Evolutionary conservation across 148 eudicot genomes (phyloP).

Genomic region (Amaranthus hypochondriacus): DNA sequence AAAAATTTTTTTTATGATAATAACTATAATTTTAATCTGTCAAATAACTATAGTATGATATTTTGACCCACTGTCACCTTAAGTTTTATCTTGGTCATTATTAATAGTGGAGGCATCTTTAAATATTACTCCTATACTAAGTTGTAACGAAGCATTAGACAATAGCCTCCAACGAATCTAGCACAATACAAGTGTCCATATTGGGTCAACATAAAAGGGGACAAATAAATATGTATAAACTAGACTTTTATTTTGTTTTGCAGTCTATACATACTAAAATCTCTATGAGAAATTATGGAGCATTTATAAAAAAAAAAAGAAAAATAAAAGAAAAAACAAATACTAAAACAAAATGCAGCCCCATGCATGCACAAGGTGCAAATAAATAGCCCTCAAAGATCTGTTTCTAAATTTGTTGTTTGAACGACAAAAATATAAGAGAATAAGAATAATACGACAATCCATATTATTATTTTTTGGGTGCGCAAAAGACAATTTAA

Average conservation of each 20-base stretch:
- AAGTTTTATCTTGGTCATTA: no score
- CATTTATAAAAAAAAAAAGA: background rate
- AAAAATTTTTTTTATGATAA: no score
- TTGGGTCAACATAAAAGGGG: background rate
- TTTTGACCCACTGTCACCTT: no score
- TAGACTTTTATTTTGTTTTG: no score
- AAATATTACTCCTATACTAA: no score
- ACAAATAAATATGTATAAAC: background rate
- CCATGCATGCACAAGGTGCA: conserved; percentile 15
- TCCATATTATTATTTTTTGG: no score
- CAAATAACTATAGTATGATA: no score
- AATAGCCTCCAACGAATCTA: background rate
- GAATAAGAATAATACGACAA: no score
- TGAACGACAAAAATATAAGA: background rate
- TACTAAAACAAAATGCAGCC: background rate
- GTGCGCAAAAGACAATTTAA: background rate
- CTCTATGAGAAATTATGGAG: background rate
- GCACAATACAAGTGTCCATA: background rate
- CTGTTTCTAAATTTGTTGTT: background rate
- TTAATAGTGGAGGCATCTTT: no score
- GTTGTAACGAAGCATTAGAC: background rate
- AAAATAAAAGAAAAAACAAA: background rate
- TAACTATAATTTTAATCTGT: no score
- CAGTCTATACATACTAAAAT: background rate
- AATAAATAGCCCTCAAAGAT: background rate